Evolutionary conservation across 2,329 filamentous ascomycete genomes (phyloP).

Genomic region (Alternaria viburni): DNA sequence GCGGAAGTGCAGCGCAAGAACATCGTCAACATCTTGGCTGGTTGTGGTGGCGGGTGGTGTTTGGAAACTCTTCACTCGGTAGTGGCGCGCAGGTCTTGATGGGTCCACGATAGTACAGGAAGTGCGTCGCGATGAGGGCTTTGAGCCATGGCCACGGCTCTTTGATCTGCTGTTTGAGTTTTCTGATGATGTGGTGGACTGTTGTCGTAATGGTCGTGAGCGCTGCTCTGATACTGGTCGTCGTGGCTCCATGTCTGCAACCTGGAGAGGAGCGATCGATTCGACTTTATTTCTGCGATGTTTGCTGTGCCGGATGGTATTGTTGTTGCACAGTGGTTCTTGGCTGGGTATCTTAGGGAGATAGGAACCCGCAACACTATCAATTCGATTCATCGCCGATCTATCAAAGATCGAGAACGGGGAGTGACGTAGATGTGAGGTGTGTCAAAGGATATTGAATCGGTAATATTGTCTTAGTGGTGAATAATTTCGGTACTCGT

Average conservation of each 20-base stretch:
- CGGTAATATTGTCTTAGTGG: constrained; percentile 19
- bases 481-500: constrained; percentile 31
- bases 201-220: constrained; percentile 29
- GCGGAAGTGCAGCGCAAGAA: constrained; percentile 49
- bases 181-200: constrained; percentile 37
- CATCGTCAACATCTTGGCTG: constrained; percentile 47
- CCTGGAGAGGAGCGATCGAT: not conserved
- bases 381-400: constrained; percentile 42
- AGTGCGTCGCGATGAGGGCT: constrained; percentile 44
- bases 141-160: constrained; percentile 36
- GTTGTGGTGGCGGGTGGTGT: constrained; percentile 26
- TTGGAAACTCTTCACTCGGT: constrained; percentile 44
- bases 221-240: constrained; percentile 37
- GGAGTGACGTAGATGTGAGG: constrained; percentile 23
- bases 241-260: constrained; percentile 18
- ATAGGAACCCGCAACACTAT: constrained; percentile 41
- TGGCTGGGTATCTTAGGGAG: constrained; percentile 22
- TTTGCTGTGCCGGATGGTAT: constrained; percentile 26
- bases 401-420: constrained; percentile 25
- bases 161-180: constrained; percentile 38
- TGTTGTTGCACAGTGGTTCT: constrained; percentile 26
- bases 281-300: constrained; percentile 17
- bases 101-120: constrained; percentile 44
- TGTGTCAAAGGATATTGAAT: constrained; percentile 18
- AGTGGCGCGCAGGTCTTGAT: constrained; percentile 42